These are phyloP conservation scores for Kodamaea anthophila DNA, from an alignment of 1,139 yeast species.

Conservation along the genomic window DNA sequence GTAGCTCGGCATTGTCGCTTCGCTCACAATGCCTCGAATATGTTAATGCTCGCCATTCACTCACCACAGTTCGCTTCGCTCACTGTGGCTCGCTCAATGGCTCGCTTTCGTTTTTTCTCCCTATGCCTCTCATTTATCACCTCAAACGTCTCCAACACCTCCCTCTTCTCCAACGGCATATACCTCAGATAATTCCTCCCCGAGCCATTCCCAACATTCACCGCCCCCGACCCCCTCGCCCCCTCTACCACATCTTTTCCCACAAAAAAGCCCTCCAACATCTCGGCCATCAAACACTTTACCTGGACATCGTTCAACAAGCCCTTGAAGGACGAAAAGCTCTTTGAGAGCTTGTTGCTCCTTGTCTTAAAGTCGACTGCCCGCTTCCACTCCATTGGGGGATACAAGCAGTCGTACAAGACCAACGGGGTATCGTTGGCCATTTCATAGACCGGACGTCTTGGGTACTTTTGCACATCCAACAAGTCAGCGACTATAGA, in stretches of 20 bases:
- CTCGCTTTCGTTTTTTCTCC: conserved; percentile 34
- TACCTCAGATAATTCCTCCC: conserved; percentile 56
- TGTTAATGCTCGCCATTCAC: no score
- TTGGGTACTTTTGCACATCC: conserved; percentile 52
- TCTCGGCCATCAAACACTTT: conserved; percentile 27
- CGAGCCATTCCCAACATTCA: conserved; percentile 64
- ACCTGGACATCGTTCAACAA: conserved; percentile 29
- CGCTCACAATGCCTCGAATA: no score
- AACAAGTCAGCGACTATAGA: conserved; percentile 52
- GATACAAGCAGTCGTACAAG: conserved; percentile 79
- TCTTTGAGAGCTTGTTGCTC: conserved; percentile 16
- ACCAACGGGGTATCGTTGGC: conserved; percentile 90
- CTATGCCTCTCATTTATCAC: conserved; percentile 60
- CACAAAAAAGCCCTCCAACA: conserved; percentile 23
- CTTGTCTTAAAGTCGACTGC: conserved; percentile 13
- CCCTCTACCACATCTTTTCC: conserved; percentile 13
- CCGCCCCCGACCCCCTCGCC: conserved; percentile 12
- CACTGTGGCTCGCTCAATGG: no score
- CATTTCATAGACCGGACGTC: conserved; percentile 80
- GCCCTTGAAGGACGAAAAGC: conserved; percentile 26
- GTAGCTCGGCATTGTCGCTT: no score
- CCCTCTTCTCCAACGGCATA: conserved; percentile 53
- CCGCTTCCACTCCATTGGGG: conserved; percentile 60
- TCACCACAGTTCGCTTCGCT: no score
- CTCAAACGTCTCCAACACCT: conserved; percentile 56